Conservation (phyloP, 1,139 yeast genomes). For the Yamadazyma triangularis region DNA sequence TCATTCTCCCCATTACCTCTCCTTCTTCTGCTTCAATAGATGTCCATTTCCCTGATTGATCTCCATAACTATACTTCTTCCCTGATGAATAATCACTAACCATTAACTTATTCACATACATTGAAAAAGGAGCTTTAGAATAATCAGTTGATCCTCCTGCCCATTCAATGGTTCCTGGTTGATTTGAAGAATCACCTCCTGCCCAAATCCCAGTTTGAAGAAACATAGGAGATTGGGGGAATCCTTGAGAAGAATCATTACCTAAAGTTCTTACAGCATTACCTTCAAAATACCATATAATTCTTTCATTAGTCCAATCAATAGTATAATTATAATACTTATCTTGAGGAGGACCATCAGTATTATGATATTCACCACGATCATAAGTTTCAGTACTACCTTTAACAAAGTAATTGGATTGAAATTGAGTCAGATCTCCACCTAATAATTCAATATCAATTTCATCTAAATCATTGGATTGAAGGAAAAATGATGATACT, state of each 20-base stretch:
- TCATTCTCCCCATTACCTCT: constrained; percentile 51
- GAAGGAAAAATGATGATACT: constrained; percentile 69
- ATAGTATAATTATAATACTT: constrained; percentile 29
- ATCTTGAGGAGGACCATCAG: constrained; percentile 38
- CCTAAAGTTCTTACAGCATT: constrained; percentile 36
- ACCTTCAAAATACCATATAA: constrained; percentile 44
- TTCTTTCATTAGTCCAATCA: constrained; percentile 29
- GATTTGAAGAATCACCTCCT: constrained; percentile 43
- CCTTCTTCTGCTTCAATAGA: constrained; percentile 67
- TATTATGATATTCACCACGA: constrained; percentile 63
- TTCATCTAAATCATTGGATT: constrained; percentile 79
- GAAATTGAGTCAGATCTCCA: constrained; percentile 63
- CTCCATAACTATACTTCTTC: constrained; percentile 38
- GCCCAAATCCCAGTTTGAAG: constrained; percentile 42
- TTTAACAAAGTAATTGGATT: constrained; percentile 72
- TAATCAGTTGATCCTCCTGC: constrained; percentile 41
- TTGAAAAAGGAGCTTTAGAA: constrained; percentile 30
- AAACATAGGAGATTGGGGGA: constrained; percentile 50
- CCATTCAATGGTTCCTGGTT: constrained; percentile 47
- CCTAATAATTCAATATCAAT: constrained; percentile 80
- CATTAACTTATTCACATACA: constrained; percentile 24
- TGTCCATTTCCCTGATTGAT: constrained; percentile 56
- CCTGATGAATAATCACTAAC: constrained; percentile 36
- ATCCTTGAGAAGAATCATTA: constrained; percentile 35
- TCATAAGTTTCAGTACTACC: constrained; percentile 69